phyloP scores from a whole-genome alignment of 495 filamentous ascomycete species.

The Annulohypoxylon nitens region DNA sequence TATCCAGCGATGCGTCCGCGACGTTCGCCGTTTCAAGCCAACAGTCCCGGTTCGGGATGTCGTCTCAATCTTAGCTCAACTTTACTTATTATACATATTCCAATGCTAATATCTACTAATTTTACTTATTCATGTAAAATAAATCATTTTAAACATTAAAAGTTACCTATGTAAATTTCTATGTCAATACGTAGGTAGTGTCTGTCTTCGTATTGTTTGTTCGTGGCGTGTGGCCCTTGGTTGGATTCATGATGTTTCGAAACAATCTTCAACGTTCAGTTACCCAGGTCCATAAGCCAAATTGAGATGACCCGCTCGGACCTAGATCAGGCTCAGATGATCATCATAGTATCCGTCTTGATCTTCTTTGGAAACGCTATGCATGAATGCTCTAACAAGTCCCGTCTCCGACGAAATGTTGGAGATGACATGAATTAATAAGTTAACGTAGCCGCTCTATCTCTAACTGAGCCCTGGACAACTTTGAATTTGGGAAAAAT shows the following conservation, averaged over 20 bases:
- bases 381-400: slow-evolving; percentile 25
- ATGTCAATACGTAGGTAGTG: no score
- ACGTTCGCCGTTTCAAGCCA: slow-evolving; percentile 25
- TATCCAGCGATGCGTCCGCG: not conserved
- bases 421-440: not conserved
- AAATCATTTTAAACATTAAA: no score
- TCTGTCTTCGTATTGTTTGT: not conserved
- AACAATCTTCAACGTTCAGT: not conserved
- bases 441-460: not conserved
- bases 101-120: no score
- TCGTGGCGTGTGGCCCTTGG: not conserved
- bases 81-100: no score
- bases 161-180: no score
- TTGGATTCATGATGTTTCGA: not conserved
- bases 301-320: not conserved
- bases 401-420: not conserved
- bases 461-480: not conserved
- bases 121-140: no score
- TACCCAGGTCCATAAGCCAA: not conserved
- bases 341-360: slow-evolving; percentile 7
- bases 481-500: slow-evolving; percentile 8
- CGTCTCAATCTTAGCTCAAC: not conserved
- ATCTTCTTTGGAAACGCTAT: slow-evolving; percentile 29
- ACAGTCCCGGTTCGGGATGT: slow-evolving; percentile 2
- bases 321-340: slow-evolving; percentile 12